A percentile compares a stretch with the other conserved stretches of the same genome.
Conservation (phyloP, 148 eudicot genomes). For the Nepenthes mirabilis region DNA sequence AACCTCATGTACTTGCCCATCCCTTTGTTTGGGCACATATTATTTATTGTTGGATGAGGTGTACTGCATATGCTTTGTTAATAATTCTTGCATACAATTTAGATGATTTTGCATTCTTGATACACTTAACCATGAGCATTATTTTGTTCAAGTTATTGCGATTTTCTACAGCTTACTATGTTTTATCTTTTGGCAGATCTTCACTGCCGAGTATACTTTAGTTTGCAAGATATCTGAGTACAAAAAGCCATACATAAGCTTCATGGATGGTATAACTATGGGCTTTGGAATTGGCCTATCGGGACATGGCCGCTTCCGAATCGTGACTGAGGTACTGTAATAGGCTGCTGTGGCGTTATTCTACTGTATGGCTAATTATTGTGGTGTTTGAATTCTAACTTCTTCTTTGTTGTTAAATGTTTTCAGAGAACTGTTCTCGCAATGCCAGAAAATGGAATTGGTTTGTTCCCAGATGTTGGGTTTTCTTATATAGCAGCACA, state of each 20-base stretch:
- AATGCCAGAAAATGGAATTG: slow-evolving; percentile 97
- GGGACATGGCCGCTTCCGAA: slow-evolving; percentile 86
- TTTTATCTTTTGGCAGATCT: slow-evolving; percentile 39
- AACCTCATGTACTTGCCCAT: too few relatives aligned
- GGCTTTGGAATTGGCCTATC: slow-evolving; percentile 97
- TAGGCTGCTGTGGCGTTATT: neutral
- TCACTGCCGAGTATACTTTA: slow-evolving; percentile 82
- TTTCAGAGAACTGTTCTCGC: slow-evolving; percentile 85
- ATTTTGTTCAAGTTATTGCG: too few relatives aligned
- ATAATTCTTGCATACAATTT: too few relatives aligned
- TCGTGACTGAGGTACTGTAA: slow-evolving; percentile 73
- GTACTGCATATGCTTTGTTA: too few relatives aligned
- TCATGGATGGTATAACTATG: slow-evolving; percentile 98
- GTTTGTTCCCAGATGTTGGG: slow-evolving; percentile 97
- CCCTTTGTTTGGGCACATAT: too few relatives aligned
- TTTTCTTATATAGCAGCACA: slow-evolving; percentile 89
- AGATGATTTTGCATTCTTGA: too few relatives aligned
- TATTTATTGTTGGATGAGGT: too few relatives aligned
- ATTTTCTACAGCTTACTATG: neutral
- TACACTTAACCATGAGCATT: too few relatives aligned
- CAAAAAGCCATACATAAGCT: slow-evolving; percentile 80
- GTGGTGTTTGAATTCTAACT: neutral
- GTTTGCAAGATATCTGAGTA: slow-evolving; percentile 79
- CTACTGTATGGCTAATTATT: neutral
- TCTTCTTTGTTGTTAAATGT: slow-evolving; percentile 3